phyloP scores from a whole-genome alignment of 371 early-diverging fungal genomes.

The Mucor mucedo region DNA sequence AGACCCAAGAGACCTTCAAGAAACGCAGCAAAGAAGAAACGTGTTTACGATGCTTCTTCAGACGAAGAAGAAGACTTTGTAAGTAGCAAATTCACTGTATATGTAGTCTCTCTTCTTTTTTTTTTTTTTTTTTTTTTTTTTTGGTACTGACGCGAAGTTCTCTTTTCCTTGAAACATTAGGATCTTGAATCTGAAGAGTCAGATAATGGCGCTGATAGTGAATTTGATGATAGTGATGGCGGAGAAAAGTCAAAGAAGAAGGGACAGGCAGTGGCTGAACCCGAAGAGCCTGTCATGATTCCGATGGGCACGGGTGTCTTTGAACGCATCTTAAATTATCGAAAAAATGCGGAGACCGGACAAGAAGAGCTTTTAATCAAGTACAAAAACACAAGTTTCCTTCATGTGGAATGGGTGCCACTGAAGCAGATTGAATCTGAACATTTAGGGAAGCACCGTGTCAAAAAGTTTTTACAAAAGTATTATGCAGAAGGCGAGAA shows the following conservation, averaged over 20 bases:
- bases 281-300: conserved; percentile 67
- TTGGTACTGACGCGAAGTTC: neutral
- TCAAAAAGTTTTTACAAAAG: conserved; percentile 79
- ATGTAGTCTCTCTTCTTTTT: neutral
- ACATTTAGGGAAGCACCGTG: conserved; percentile 77
- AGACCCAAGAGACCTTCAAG: conserved; percentile 42
- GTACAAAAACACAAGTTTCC: conserved; percentile 77
- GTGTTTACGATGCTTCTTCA: conserved; percentile 49
- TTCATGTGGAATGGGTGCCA: conserved; percentile 87
- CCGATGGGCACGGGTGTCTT: conserved; percentile 75
- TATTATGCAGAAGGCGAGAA: conserved; percentile 55
- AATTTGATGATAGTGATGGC: conserved; percentile 38
- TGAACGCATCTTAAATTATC: conserved; percentile 72
- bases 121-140: conserved; percentile 1
- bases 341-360: conserved; percentile 48
- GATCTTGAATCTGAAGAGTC: conserved; percentile 24
- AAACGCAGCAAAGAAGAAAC: conserved; percentile 43
- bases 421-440: conserved; percentile 68
- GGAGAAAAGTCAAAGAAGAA: conserved; percentile 22
- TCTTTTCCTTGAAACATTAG: neutral
- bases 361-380: conserved; percentile 65
- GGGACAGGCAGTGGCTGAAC: conserved; percentile 9
- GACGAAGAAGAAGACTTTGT: conserved; percentile 50
- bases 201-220: conserved; percentile 36
- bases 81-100: neutral